A percentile compares a stretch with the other conserved stretches of the same genome.
These are phyloP conservation scores for Talaromyces sp. DNA, from an alignment of 2,329 filamentous ascomycete genomes.

Conservation along the genomic window DNA sequence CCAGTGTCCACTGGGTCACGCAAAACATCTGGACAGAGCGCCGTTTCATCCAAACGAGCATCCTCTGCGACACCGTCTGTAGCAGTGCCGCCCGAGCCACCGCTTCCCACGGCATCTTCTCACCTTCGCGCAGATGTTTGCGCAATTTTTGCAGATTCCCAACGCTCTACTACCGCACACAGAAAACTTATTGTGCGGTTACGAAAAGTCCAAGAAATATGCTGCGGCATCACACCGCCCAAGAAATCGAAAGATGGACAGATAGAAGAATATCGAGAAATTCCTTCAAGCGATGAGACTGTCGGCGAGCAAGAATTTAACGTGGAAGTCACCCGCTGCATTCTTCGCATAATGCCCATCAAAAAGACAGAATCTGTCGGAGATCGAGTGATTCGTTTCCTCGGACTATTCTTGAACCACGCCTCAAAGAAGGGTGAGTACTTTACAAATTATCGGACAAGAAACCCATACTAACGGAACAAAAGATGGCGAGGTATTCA, in stretches of 20 bases:
- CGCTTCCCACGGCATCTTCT: slow-evolving; percentile 36
- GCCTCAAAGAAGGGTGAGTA: slow-evolving; percentile 53
- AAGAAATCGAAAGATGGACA: slow-evolving; percentile 44
- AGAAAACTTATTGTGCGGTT: slow-evolving; percentile 82
- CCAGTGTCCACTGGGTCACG: slow-evolving; percentile 34
- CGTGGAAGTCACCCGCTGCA: slow-evolving; percentile 73
- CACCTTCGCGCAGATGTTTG: slow-evolving; percentile 69
- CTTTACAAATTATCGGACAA: background rate
- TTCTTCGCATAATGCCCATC: slow-evolving; percentile 74
- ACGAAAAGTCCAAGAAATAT: slow-evolving; percentile 84
- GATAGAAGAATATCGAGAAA: slow-evolving; percentile 48
- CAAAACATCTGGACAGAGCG: slow-evolving; percentile 57
- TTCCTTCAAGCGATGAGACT: slow-evolving; percentile 51
- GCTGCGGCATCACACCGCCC: slow-evolving; percentile 52
- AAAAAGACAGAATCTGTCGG: slow-evolving; percentile 89
- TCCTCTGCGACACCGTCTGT: slow-evolving; percentile 35
- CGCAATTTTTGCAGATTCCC: slow-evolving; percentile 70
- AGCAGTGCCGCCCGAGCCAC: slow-evolving; percentile 59
- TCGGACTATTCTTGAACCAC: slow-evolving; percentile 78
- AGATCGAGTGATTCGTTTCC: slow-evolving; percentile 77
- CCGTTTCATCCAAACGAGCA: slow-evolving; percentile 83
- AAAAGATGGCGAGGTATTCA: slow-evolving; percentile 61
- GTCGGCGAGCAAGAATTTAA: slow-evolving; percentile 87
- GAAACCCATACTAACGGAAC: background rate
- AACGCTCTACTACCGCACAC: slow-evolving; percentile 83